These are phyloP conservation scores for Cochlearia excelsa DNA, from an alignment of 345 rosid species.

Conservation along the genomic window DNA sequence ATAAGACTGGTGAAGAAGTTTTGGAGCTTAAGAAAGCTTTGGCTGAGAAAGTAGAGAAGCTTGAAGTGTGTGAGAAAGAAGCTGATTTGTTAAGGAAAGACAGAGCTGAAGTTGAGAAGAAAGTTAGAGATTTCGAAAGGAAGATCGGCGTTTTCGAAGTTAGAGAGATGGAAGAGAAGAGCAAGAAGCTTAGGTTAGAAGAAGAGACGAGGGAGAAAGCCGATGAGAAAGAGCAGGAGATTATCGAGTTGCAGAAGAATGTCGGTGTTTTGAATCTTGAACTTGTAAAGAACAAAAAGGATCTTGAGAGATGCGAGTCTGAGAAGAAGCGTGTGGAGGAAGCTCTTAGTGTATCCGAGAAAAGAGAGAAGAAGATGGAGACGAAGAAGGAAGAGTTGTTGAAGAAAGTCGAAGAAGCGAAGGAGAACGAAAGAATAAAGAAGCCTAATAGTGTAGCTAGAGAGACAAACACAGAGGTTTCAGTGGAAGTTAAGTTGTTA, in stretches of 20 bases:
- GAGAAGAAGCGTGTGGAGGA: conserved; percentile 42
- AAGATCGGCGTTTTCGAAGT: conserved; percentile 55
- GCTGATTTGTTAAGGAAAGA: conserved; percentile 53
- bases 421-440: conserved; percentile 39
- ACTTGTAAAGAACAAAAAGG: conserved; percentile 32
- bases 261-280: conserved; percentile 43
- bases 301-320: conserved; percentile 39
- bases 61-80: conserved; percentile 47
- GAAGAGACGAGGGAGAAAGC: conserved; percentile 54
- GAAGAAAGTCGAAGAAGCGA: conserved; percentile 45
- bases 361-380: conserved; percentile 38
- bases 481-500: conserved; percentile 35
- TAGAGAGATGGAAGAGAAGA: conserved; percentile 61
- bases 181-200: conserved; percentile 56
- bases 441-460: conserved; percentile 41
- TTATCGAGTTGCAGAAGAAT: conserved; percentile 42
- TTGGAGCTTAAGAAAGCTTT: conserved; percentile 41
- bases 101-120: conserved; percentile 56
- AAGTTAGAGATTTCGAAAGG: conserved; percentile 66
- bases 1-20: conserved; percentile 47
- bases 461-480: conserved; percentile 23
- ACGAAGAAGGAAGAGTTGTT: conserved; percentile 39
- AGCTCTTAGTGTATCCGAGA: conserved; percentile 35
- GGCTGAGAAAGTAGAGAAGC: conserved; percentile 43
- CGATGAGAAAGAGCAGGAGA: conserved; percentile 51